phyloP scores from a whole-genome alignment of 2,329 filamentous ascomycete genomes.

The Penicillium sp. region DNA sequence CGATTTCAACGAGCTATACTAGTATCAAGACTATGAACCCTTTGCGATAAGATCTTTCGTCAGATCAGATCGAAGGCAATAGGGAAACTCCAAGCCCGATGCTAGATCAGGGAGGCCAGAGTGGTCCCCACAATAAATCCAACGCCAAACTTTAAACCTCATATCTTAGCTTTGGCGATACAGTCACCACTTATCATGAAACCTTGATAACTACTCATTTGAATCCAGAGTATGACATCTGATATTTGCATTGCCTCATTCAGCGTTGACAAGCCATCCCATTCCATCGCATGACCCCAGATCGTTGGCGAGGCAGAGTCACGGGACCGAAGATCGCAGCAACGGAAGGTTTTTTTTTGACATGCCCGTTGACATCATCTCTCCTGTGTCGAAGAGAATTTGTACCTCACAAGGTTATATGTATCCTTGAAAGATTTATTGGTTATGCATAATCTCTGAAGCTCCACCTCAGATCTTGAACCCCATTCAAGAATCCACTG shows the following conservation, averaged over 20 bases:
- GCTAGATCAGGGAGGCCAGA: neutral
- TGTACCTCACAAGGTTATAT: neutral
- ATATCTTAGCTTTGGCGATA: neutral
- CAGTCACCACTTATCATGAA: neutral
- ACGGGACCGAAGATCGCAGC: slow-evolving; percentile 24
- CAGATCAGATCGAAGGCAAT: neutral
- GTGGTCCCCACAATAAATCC: neutral
- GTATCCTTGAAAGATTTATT: neutral
- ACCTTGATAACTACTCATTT: neutral
- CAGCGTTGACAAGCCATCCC: neutral
- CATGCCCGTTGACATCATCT: slow-evolving; percentile 24
- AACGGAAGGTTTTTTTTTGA: slow-evolving; percentile 10
- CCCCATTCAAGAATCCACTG: neutral
- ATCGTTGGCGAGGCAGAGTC: slow-evolving; percentile 15
- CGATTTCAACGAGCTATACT: neutral
- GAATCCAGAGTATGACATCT: neutral
- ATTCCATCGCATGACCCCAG: neutral
- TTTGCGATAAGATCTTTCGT: neutral
- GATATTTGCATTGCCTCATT: too few relatives aligned
- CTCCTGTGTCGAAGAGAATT: slow-evolving; percentile 2
- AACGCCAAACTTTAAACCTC: slow-evolving; percentile 1
- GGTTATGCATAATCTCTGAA: neutral
- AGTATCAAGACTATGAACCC: neutral
- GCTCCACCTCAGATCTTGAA: neutral
- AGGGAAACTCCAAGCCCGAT: neutral